Evolutionary conservation across 768 basidiomycete species (phyloP).

Genomic region (Strobilomyces confusus): DNA sequence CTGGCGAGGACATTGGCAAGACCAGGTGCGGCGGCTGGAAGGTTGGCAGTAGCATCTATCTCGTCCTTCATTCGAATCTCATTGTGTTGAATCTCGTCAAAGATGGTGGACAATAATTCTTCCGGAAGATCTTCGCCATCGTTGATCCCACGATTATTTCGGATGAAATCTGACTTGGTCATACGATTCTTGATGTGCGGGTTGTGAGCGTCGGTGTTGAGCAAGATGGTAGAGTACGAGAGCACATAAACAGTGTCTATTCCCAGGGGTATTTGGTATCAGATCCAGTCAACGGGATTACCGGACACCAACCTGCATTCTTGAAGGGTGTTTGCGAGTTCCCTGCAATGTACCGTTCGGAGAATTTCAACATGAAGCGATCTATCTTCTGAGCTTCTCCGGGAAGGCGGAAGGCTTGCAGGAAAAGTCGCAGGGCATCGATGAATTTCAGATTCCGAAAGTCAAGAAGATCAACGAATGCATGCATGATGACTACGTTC

Average conservation of each 20-base stretch:
- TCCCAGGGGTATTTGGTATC: background rate
- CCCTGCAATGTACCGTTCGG: constrained; percentile 90
- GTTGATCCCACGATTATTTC: constrained; percentile 96
- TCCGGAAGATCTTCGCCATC: constrained; percentile 86
- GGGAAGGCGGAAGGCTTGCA: constrained; percentile 95
- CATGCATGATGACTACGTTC: constrained; percentile 94
- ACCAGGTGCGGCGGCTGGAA: constrained; percentile 56
- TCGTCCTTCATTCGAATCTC: constrained; percentile 99
- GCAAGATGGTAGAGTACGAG: constrained; percentile 91
- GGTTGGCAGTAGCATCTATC: constrained; percentile 52
- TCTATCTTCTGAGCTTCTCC: constrained; percentile 99
- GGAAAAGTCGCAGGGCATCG: constrained; percentile 82
- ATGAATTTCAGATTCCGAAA: constrained; percentile 80
- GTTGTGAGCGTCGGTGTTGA: constrained; percentile 97
- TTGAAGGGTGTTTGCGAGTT: constrained; percentile 84
- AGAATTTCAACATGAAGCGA: constrained; percentile 98
- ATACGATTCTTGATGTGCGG: constrained; percentile 93
- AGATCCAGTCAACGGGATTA: constrained; percentile 3
- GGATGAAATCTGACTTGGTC: constrained; percentile 87
- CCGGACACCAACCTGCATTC: constrained; percentile 72
- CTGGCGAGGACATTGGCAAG: constrained; percentile 79
- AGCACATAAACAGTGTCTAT: constrained; percentile 91
- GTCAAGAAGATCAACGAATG: constrained; percentile 91
- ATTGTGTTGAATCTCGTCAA: constrained; percentile 85
- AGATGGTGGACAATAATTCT: constrained; percentile 73